Conservation (phyloP, 257 asterid species). For the Henckelia pumila region DNA sequence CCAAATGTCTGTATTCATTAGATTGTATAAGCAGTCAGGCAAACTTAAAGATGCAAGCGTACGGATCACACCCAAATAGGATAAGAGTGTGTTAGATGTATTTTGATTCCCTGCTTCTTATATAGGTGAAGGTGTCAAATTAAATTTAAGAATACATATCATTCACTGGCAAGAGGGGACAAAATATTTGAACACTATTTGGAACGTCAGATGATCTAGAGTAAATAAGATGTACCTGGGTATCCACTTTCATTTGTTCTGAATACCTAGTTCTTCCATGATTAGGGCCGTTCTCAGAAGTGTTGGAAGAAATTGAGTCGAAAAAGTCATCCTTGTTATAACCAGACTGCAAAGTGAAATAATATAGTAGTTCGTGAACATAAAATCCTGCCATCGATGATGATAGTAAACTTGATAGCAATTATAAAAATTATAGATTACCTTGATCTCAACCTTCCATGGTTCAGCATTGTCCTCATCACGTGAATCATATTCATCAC, state of each 20-base stretch:
- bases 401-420: constrained; percentile 5
- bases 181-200: no score
- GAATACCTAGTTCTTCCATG: constrained; percentile 82
- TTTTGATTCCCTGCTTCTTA: neutral
- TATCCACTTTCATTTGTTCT: constrained; percentile 89
- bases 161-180: neutral
- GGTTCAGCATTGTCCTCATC: constrained; percentile 61
- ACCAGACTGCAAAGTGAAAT: constrained; percentile 51
- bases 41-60: neutral
- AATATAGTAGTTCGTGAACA: constrained; percentile 7
- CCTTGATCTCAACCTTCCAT: constrained; percentile 65
- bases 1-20: constrained; percentile 76
- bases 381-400: neutral
- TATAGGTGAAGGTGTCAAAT: neutral
- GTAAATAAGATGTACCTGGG: constrained; percentile 57
- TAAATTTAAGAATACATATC: neutral
- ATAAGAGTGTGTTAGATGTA: neutral
- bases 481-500: constrained; percentile 51
- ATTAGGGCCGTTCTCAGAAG: constrained; percentile 46
- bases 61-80: neutral
- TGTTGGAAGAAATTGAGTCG: constrained; percentile 67
- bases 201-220: neutral
- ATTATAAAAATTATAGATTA: constrained; percentile 18
- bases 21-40: constrained; percentile 23
- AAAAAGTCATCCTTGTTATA: constrained; percentile 95